Evolutionary conservation across 2,329 filamentous ascomycete genomes (phyloP), one percentile per base, ranked within the genome.

Genomic region (Colletotrichum incanum): DNA sequence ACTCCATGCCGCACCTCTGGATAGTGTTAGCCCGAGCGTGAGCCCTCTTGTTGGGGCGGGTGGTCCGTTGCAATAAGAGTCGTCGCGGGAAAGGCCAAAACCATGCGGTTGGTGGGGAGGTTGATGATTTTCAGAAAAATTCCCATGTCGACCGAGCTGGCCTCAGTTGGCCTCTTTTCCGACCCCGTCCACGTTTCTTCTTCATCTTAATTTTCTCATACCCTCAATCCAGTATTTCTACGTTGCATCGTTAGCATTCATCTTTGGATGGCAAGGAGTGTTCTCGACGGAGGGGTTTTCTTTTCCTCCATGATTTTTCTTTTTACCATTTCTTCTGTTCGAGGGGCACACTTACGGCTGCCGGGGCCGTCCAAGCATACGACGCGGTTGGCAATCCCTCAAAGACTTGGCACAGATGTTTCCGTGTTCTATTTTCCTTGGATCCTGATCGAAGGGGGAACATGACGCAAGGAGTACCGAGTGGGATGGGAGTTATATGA

Each of bases 1-100:
- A 3, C 83, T 98, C 74, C 96, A 98, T 80, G 92, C 94, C 6
- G 96, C 94, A 31, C 94, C 95, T 1, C 83, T 98, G 55, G 94
- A 98, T 80, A 90, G 89, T 16, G 89, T 95, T 66, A 90, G 88
- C 75, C 88, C 89, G 1, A 73, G 83, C 26, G 77, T 78, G n/a
- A 88, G 85, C 65, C 85, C 86, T 5, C 43, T 77, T 14, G 56
- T 62, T 9, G 66, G 47, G 43, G 23, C 67, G 5, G 43, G 47
- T 11, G 26, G 41, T 55, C 41, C 39, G 37, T n/a, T 52, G 58
- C 49, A 60, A 28, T 71, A 64, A 39, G 56, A n/a, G 23, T 45
- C 34, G 55, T 31, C 31, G 47, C 16, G 23, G 31, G 28, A 66
- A n/a, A 47, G 47, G 39, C 59, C n/a, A 39, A 58, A 28, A 14